Base-by-base conservation (phyloP, 164 flowering plant genomes). In the Vitis rotundifolia region DNA sequence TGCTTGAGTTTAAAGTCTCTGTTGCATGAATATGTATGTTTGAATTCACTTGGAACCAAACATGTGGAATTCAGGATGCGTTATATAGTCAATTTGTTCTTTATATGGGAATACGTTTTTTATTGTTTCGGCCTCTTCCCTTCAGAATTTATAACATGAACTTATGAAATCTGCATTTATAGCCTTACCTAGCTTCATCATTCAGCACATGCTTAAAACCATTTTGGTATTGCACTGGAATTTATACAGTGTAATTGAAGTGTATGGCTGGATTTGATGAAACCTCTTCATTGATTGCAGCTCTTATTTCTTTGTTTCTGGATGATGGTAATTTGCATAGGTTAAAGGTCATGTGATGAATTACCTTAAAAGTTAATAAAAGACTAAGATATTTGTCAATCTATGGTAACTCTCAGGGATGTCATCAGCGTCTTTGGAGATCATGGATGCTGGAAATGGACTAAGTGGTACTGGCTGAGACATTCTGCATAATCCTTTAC, bases 401-500 rank as follows among this genome's bases (percentile, higher is more conserved):
- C 7, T 51, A 29, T 8, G 14, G 19, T 37, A 49, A 2, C 29
- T 69, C 69, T 74, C 92, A 93, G 99, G 99, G 59, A 76, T 93
- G 76, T 96, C 99, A 9, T 88, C 99, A 2, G 99, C 98, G 2
- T 86, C 98, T 19, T 78, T 93, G 84, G 97, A 90, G 88, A 88
- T 95, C 71, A 72, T 74, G 67, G 93, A 93, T 68, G 62, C 78
- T 66, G 92, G 77, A 47, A 78, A 73, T 72, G 92, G 90, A 72
- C 60, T 67, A 63, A 81, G 51, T 61, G 93, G 93, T 86, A 82
- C 60, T 75, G 67, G 22, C 61, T 12, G 54, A 9, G 55, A 12
- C 15, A 19, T n/a, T 14, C 31, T 26, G 29, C 55, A 51, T 51
- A 51, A 48, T 47, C 54, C 28, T 15, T 29, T 63, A 14, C 16